Evolutionary conservation across 1,284 basidiomycete species (phyloP).

Genomic region (Waitea zeae): DNA sequence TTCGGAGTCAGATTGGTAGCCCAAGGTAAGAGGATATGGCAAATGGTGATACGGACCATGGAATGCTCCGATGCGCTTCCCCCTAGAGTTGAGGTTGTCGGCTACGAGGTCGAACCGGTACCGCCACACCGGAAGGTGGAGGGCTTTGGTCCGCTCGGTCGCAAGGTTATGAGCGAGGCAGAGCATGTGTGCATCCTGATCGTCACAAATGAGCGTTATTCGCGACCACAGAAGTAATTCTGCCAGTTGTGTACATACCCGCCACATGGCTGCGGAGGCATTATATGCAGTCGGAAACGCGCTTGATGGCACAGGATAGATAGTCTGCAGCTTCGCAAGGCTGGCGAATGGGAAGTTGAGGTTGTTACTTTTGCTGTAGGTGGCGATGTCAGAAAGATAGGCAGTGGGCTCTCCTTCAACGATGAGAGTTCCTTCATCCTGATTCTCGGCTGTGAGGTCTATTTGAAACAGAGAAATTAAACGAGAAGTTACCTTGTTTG

Average conservation of each 20-base stretch:
- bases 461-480: too few species aligned
- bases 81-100: constrained; percentile 21
- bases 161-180: constrained; percentile 24
- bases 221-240: not conserved
- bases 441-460: too few species aligned
- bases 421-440: constrained; percentile 26
- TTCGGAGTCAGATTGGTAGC: constrained; percentile 2
- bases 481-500: constrained; percentile 15
- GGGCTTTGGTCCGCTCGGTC: constrained; percentile 15
- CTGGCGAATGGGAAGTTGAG: constrained; percentile 20
- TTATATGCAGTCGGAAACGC: constrained; percentile 13
- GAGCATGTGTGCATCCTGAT: constrained; percentile 22
- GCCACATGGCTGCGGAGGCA: constrained; percentile 20
- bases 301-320: constrained; percentile 14
- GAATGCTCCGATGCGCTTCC: constrained; percentile 22
- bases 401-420: constrained; percentile 24
- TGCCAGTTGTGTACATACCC: constrained; percentile 7
- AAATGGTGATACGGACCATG: too few species aligned
- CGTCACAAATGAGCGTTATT: not conserved
- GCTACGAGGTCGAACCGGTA: constrained; percentile 25
- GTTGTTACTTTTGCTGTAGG: constrained; percentile 23
- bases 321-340: constrained; percentile 9
- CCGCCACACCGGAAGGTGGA: constrained; percentile 22
- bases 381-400: constrained; percentile 16
- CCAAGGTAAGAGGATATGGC: too few species aligned